Base-by-base conservation (phyloP, 2,329 filamentous ascomycete genomes). In the Aspergillus alliaceus region DNA sequence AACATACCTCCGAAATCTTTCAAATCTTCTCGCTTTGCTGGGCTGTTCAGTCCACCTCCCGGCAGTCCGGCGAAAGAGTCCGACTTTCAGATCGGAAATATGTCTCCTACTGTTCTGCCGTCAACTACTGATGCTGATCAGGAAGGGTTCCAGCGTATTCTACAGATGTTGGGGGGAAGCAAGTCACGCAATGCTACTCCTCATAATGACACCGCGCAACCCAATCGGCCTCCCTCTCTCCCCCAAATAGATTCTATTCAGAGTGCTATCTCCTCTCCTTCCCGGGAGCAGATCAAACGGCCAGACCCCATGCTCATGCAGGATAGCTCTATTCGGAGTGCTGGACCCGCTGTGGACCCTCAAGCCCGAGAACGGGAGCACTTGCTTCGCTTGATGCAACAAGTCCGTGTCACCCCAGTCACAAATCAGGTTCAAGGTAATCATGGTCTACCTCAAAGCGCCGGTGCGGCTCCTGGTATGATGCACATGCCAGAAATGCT, bases 21-120 rank as follows among this genome's bases (percentile, higher is more conserved):
- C 1, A 93, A 93, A 69, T 85, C 90, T 5, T 97, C 93, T 12
- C 84, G 91, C 54, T 97, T 97, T 70, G 92, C 91, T 51, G 91
- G 89, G 3, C 90, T 97, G 66, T 91, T 93, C 70, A 82, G 81
- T 37, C 77, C 84, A 47, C 81, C 78, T 8, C 68, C 78, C n/a
- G 81, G 88, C 61, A 84, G 86, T 15, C 78, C 81, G 56, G 73
- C 72, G 20, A 75, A 67, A 56, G 72, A 72, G 37, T 58, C 67
- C 2, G 72, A 72, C 24, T 63, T 64, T 22, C 66, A 66, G 29
- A 55, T 58, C 20, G 63, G 56, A 51, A 52, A 64, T 29, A 69
- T 61, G 51, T 58, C 66, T 47, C 65, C 61, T 49, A 53, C 60
- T 51, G 51, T 63, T 64, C 63, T 20, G 77, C 80, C 11, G 75